Evolutionary conservation across 352 stramenopile genomes (phyloP).

Genomic region (Phytophthora citricola): DNA sequence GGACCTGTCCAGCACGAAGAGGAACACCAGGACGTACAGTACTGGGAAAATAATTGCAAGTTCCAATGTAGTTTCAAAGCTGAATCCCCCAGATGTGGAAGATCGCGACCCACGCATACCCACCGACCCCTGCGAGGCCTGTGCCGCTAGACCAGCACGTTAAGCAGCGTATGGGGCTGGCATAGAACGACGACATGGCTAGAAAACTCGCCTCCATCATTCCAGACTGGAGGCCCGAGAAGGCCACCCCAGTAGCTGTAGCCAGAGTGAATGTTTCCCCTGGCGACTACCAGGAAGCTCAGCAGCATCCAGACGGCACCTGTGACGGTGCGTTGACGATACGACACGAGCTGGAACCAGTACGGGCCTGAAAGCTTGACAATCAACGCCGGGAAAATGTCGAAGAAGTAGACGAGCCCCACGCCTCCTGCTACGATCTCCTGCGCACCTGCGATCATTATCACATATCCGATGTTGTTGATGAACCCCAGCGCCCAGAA

Average conservation of each 20-base stretch:
- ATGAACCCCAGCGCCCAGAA: conserved; percentile 94
- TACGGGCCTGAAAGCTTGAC: conserved; percentile 92
- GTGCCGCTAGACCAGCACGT: conserved; percentile 95
- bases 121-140: conserved; percentile 91
- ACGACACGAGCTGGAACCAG: conserved; percentile 95
- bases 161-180: conserved; percentile 71
- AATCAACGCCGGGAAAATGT: conserved; percentile 90
- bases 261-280: conserved; percentile 54
- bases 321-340: conserved; percentile 77
- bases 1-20: conserved; percentile 63
- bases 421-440: conserved; percentile 92
- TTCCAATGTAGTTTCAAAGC: conserved; percentile 68
- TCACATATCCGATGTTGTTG: conserved; percentile 95
- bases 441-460: conserved; percentile 95
- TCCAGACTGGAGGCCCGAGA: conserved; percentile 86
- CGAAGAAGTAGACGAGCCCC: conserved; percentile 93
- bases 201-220: conserved; percentile 93
- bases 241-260: conserved; percentile 90
- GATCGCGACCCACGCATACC: conserved; percentile 89
- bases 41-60: conserved; percentile 69
- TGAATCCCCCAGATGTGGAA: conserved; percentile 73
- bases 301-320: conserved; percentile 83
- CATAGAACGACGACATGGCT: conserved; percentile 85
- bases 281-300: conserved; percentile 80
- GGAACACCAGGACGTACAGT: conserved; percentile 70